Evolutionary conservation across 805 yeast species (phyloP).

Genomic region (Candida sonorensis): DNA sequence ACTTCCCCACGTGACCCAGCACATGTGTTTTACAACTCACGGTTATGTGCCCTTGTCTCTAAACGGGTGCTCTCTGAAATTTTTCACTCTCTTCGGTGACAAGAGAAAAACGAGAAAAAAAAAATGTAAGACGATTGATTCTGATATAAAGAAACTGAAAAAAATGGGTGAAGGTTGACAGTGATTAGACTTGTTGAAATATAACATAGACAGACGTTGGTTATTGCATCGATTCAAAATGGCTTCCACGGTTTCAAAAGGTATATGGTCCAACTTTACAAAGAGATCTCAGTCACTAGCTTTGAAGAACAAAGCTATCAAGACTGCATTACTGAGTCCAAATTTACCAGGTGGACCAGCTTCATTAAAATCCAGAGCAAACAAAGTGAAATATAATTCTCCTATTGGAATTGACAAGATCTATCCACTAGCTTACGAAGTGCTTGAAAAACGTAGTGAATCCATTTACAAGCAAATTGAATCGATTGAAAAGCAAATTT

Average conservation of each 20-base stretch:
- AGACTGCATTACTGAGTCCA: conserved; percentile 26
- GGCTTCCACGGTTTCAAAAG: conserved; percentile 22
- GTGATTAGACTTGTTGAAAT: too few species aligned
- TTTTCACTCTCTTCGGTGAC: too few species aligned
- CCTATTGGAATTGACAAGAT: conserved; percentile 69
- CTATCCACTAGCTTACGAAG: conserved; percentile 60
- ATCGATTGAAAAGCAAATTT: conserved; percentile 25
- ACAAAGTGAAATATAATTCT: conserved; percentile 49
- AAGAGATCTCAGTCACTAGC: conserved; percentile 27
- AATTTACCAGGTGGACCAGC: conserved; percentile 43
- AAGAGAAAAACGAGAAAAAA: too few species aligned
- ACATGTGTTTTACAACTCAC: too few species aligned
- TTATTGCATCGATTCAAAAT: too few species aligned
- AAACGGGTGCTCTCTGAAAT: too few species aligned
- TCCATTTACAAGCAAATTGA: conserved; percentile 33
- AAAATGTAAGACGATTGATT: too few species aligned
- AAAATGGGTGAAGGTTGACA: too few species aligned
- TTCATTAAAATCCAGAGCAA: conserved; percentile 37
- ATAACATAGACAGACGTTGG: too few species aligned
- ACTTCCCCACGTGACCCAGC: too few species aligned
- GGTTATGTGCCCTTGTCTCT: too few species aligned
- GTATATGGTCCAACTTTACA: conserved; percentile 31
- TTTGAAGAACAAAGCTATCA: conserved; percentile 20
- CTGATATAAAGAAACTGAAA: too few species aligned
- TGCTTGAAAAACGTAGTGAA: conserved; percentile 43